phyloP scores from a whole-genome alignment of 2,329 filamentous ascomycete species.

The Trichoderma sp. region DNA sequence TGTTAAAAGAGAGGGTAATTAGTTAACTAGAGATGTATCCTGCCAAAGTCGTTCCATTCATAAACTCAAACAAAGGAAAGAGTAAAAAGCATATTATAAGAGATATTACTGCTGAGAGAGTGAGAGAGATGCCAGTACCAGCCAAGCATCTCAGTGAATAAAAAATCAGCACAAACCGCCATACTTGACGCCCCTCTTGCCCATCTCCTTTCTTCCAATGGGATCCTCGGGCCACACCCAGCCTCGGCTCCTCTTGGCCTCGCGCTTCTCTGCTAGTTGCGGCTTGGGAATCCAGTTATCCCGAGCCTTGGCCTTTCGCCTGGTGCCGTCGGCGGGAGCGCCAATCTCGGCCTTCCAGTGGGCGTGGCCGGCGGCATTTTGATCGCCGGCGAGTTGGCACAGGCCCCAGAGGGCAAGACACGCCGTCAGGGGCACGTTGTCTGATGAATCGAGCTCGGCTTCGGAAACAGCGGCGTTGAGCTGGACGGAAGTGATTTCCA shows the following conservation, averaged over 20 bases:
- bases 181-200: slow-evolving; percentile 64
- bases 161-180: slow-evolving; percentile 34
- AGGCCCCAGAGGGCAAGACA: slow-evolving; percentile 76
- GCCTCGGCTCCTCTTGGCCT: slow-evolving; percentile 71
- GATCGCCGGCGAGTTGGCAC: slow-evolving; percentile 68
- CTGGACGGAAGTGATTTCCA: slow-evolving; percentile 70
- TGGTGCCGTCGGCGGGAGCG: slow-evolving; percentile 70
- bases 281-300: slow-evolving; percentile 76
- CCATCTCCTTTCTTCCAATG: slow-evolving; percentile 70
- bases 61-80: not conserved
- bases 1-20: slow-evolving; percentile 1
- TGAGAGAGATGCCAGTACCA: slow-evolving; percentile 3
- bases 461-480: slow-evolving; percentile 48
- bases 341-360: slow-evolving; percentile 72
- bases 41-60: slow-evolving; percentile 9
- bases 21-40: not conserved
- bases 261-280: slow-evolving; percentile 72
- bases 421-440: slow-evolving; percentile 60
- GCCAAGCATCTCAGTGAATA: not conserved
- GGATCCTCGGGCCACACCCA: slow-evolving; percentile 78
- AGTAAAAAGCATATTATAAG: not conserved
- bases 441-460: slow-evolving; percentile 31
- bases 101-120: not conserved
- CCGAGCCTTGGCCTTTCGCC: slow-evolving; percentile 68
- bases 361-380: slow-evolving; percentile 56